phyloP scores from a whole-genome alignment of 2,329 filamentous ascomycete species.

The Cytospora mali region DNA sequence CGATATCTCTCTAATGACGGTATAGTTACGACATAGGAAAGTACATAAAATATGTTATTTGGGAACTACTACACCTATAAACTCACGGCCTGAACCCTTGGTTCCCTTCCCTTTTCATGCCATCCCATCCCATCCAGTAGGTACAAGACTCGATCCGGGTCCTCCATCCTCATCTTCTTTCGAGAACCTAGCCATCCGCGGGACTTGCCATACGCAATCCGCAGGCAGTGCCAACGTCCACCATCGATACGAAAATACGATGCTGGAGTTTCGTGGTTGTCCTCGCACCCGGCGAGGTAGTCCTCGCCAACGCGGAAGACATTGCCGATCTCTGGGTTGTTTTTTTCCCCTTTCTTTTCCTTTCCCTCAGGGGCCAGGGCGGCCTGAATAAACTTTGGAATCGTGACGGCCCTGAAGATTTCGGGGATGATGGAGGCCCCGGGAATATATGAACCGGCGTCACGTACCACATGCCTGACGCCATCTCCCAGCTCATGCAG shows the following conservation, averaged over 20 bases:
- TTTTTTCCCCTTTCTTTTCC: too few relatives aligned
- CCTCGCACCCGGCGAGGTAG: slow-evolving; percentile 21
- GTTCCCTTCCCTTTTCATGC: too few relatives aligned
- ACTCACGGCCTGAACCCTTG: too few relatives aligned
- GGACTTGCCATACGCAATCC: slow-evolving; percentile 28
- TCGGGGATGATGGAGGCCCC: slow-evolving; percentile 30
- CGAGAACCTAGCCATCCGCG: slow-evolving; percentile 29
- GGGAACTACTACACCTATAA: too few relatives aligned
- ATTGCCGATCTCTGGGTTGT: slow-evolving; percentile 48
- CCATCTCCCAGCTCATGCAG: slow-evolving; percentile 27
- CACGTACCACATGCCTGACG: slow-evolving; percentile 29
- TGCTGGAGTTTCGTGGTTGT: slow-evolving; percentile 28
- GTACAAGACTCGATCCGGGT: slow-evolving; percentile 26
- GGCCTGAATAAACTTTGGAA: slow-evolving; percentile 49
- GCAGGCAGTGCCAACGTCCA: slow-evolving; percentile 30
- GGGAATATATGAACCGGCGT: slow-evolving; percentile 27
- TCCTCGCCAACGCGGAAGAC: slow-evolving; percentile 25
- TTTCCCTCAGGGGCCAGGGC: slow-evolving; percentile 48
- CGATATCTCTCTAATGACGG: too few relatives aligned
- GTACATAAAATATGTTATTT: too few relatives aligned
- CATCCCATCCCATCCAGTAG: slow-evolving; percentile 23
- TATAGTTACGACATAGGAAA: too few relatives aligned
- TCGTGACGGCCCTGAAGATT: slow-evolving; percentile 23
- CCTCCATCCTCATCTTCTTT: slow-evolving; percentile 27
- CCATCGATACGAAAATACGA: slow-evolving; percentile 30